phyloP scores from a whole-genome alignment of 306 rosid genomes.

The Bauhinia variegata region DNA sequence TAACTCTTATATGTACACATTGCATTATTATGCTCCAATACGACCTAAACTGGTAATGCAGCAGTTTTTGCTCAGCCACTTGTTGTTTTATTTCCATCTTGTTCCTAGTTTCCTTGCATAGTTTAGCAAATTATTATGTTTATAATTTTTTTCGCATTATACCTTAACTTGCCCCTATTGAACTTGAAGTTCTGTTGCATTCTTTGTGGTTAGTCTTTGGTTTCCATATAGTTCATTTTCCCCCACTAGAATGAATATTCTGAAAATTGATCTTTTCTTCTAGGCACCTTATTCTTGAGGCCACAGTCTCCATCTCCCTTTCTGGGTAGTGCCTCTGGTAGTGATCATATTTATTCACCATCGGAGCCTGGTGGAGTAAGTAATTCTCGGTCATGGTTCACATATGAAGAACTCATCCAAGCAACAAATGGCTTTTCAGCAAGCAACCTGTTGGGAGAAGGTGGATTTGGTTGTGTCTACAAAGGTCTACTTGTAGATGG shows the following conservation, averaged over 20 bases:
- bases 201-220: background rate
- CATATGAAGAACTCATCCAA: slow-evolving; percentile 78
- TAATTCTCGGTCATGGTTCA: slow-evolving; percentile 75
- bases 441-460: slow-evolving; percentile 84
- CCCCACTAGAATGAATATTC: slow-evolving; percentile 11
- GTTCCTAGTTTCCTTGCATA: background rate
- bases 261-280: slow-evolving; percentile 40
- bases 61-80: background rate
- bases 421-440: slow-evolving; percentile 81
- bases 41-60: background rate
- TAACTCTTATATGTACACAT: background rate
- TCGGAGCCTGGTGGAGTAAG: slow-evolving; percentile 73
- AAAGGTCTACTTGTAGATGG: slow-evolving; percentile 82
- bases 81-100: slow-evolving; percentile 7
- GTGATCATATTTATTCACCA: slow-evolving; percentile 61
- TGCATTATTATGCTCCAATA: slow-evolving; percentile 67
- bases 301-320: slow-evolving; percentile 64
- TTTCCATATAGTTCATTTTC: background rate
- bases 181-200: slow-evolving; percentile 16
- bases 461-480: slow-evolving; percentile 99
- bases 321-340: slow-evolving; percentile 57
- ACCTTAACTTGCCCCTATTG: background rate
- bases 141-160: slow-evolving; percentile 25
- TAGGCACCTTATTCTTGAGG: slow-evolving; percentile 78
- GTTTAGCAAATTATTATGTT: background rate